Percentiles rank a stretch among this genome's conserved stretches.
Evolutionary conservation across 345 rosid genomes (phyloP).

Genomic region (Gossypium stocksii): DNA sequence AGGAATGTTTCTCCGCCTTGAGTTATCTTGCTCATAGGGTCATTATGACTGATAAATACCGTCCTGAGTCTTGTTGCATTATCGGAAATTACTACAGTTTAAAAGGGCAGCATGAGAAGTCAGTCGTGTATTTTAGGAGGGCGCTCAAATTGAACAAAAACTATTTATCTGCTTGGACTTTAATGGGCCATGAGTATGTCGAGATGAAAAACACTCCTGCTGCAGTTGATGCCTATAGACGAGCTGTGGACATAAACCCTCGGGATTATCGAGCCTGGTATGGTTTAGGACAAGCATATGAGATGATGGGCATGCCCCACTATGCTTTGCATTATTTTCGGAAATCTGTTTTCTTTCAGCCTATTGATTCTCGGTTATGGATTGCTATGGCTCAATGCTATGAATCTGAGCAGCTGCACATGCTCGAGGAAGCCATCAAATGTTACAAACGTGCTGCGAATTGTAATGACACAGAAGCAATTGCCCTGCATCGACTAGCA

Average conservation of each 20-base stretch:
- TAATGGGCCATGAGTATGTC: slow-evolving; percentile 95
- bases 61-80: slow-evolving; percentile 97
- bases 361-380: slow-evolving; percentile 90
- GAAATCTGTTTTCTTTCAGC: slow-evolving; percentile 85
- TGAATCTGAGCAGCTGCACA: slow-evolving; percentile 75
- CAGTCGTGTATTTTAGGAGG: slow-evolving; percentile 88
- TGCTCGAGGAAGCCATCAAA: slow-evolving; percentile 92
- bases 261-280: slow-evolving; percentile 45
- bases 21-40: slow-evolving; percentile 94
- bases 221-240: slow-evolving; percentile 90
- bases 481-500: slow-evolving; percentile 80
- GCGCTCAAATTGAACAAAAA: slow-evolving; percentile 92
- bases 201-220: slow-evolving; percentile 98
- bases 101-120: slow-evolving; percentile 91
- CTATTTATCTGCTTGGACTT: slow-evolving; percentile 93
- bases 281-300: slow-evolving; percentile 31
- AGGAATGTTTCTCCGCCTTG: slow-evolving; percentile 81
- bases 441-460: slow-evolving; percentile 86
- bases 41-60: slow-evolving; percentile 77
- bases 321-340: slow-evolving; percentile 94
- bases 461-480: slow-evolving; percentile 83
- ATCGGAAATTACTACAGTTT: slow-evolving; percentile 96
- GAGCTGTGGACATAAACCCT: slow-evolving; percentile 90
- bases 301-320: slow-evolving; percentile 91
- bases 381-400: slow-evolving; percentile 98